phyloP scores from a whole-genome alignment of 2,329 filamentous ascomycete genomes.

The Trichophyton equinum region DNA sequence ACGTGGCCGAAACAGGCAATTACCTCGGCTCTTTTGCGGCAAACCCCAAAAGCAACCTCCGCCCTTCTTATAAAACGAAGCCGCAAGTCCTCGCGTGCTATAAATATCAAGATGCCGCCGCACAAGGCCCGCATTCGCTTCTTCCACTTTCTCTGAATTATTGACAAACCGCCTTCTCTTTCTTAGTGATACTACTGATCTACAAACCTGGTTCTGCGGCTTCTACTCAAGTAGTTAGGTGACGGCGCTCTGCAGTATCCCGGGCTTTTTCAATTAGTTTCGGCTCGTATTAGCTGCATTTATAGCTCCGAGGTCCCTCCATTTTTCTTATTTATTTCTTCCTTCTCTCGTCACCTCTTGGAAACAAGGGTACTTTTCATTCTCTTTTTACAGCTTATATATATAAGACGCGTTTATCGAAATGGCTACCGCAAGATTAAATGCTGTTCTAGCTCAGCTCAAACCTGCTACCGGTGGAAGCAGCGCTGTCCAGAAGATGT shows the following conservation, averaged over 20 bases:
- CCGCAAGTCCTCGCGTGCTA: neutral
- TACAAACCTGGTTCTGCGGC: neutral
- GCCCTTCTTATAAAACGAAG: neutral
- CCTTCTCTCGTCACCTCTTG: neutral
- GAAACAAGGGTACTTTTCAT: neutral
- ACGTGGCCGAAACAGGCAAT: neutral
- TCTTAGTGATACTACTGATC: neutral
- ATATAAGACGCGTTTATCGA: neutral
- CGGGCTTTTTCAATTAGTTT: neutral
- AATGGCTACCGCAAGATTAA: conserved; percentile 15
- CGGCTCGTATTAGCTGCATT: neutral
- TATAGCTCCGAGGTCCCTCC: conserved; percentile 5
- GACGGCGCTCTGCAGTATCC: neutral
- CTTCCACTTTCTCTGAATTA: neutral
- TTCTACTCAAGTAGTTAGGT: neutral
- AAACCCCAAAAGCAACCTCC: neutral
- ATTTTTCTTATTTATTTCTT: neutral
- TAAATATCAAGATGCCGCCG: neutral
- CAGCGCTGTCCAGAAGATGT: conserved; percentile 14
- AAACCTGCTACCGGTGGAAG: conserved; percentile 13
- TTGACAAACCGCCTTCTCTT: neutral
- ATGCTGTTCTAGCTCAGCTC: conserved; percentile 13
- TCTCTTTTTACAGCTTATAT: neutral
- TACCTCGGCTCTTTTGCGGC: conserved; percentile 3
- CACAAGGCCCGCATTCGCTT: neutral